Evolutionary conservation across 208 protist genomes (phyloP).

Genomic region (Angomonas ambiguus): DNA sequence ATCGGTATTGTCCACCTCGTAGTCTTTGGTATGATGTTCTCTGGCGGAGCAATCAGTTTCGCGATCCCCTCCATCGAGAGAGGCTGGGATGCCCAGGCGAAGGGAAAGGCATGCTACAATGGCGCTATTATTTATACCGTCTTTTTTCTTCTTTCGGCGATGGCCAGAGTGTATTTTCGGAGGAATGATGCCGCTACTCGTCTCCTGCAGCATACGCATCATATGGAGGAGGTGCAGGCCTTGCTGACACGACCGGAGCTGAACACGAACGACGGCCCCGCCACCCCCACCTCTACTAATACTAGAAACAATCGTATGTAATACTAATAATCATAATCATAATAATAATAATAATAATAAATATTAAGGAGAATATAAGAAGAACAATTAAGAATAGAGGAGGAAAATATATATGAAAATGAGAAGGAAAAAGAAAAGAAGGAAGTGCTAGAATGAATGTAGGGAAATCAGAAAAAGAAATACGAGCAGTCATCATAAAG

Average conservation of each 20-base stretch:
- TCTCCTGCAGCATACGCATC: conserved; percentile 31
- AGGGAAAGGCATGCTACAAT: conserved; percentile 84
- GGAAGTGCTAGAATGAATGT: not conserved
- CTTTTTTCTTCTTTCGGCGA: conserved; percentile 69
- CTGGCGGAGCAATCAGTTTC: conserved; percentile 63
- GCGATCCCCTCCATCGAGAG: conserved; percentile 57
- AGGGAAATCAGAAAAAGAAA: not conserved
- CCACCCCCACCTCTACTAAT: not conserved
- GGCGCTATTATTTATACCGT: conserved; percentile 80
- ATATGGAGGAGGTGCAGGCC: conserved; percentile 36
- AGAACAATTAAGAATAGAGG: not conserved
- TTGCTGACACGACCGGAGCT: conserved; percentile 20
- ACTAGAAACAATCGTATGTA: not conserved
- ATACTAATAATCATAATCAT: not conserved
- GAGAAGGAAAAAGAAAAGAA: not conserved
- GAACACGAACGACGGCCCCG: not conserved
- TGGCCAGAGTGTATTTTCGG: conserved; percentile 66
- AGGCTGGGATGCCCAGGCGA: conserved; percentile 65
- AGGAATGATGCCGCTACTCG: conserved; percentile 52
- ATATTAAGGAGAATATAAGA: not conserved
- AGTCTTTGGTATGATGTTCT: conserved; percentile 82
- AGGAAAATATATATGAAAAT: not conserved
- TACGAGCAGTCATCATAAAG: not conserved
- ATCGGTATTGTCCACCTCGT: conserved; percentile 80
- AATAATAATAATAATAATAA: no score